These are phyloP conservation scores for Salix viminalis DNA, from an alignment of 345 rosid species.

Conservation along the genomic window DNA sequence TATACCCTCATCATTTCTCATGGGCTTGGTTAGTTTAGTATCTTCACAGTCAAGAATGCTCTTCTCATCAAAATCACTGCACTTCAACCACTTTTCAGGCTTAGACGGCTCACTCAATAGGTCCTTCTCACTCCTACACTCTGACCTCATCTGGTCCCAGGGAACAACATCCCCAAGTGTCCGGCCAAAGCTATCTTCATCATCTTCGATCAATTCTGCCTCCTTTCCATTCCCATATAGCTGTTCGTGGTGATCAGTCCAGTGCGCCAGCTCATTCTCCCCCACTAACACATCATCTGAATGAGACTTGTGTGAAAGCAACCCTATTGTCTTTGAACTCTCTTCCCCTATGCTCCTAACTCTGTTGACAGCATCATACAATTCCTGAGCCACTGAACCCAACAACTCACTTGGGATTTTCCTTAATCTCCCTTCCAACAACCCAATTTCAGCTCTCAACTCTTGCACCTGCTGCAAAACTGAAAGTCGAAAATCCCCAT, in stretches of 20 bases:
- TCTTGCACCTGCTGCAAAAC: conserved; percentile 83
- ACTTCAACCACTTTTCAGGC: conserved; percentile 86
- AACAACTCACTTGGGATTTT: conserved; percentile 56
- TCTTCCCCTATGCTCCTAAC: conserved; percentile 74
- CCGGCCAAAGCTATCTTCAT: conserved; percentile 83
- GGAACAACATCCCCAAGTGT: conserved; percentile 89
- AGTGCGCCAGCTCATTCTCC: conserved; percentile 76
- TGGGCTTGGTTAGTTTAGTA: conserved; percentile 77
- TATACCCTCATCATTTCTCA: conserved; percentile 74
- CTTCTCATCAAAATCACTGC: conserved; percentile 86
- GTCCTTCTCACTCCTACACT: conserved; percentile 67
- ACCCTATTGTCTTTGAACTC: conserved; percentile 47
- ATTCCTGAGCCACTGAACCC: conserved; percentile 67
- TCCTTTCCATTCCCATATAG: conserved; percentile 76
- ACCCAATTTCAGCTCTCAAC: conserved; percentile 58
- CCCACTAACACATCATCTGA: conserved; percentile 69
- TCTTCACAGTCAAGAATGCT: conserved; percentile 88
- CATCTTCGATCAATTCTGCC: conserved; percentile 74
- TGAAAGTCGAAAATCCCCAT: conserved; percentile 56
- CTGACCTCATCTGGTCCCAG: conserved; percentile 77
- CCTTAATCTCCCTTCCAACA: conserved; percentile 64
- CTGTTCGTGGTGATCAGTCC: conserved; percentile 67
- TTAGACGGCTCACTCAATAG: conserved; percentile 72
- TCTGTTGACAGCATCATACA: conserved; percentile 64
- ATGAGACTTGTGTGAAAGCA: conserved; percentile 54